A percentile compares a stretch with the other conserved stretches of the same genome.
phyloP scores from a whole-genome alignment of 1,284 basidiomycete genomes.

The Ustilago tritici region DNA sequence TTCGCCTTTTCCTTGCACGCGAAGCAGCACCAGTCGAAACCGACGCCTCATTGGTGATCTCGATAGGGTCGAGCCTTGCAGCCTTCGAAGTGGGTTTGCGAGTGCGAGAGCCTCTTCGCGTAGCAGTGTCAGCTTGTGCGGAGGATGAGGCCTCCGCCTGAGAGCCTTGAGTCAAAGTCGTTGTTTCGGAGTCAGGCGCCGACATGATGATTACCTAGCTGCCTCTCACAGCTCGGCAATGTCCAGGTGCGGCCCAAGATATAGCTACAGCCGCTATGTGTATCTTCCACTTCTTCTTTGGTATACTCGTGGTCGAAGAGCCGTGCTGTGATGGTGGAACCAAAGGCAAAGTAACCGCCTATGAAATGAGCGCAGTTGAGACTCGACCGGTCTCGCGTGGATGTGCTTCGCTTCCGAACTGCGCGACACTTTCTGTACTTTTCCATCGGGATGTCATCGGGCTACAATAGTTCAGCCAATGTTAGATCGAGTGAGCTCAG shows the following conservation, averaged over 20 bases:
- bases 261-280: neutral
- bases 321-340: conserved; percentile 17
- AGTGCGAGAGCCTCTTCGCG: conserved; percentile 32
- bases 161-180: neutral
- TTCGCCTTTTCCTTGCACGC: conserved; percentile 27
- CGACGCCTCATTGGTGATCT: conserved; percentile 11
- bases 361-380: neutral
- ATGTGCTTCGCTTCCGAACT: conserved; percentile 4
- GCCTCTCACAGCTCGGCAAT: conserved; percentile 5
- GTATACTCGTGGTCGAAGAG: neutral
- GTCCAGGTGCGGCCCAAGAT: conserved; percentile 11
- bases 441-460: conserved; percentile 11
- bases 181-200: conserved; percentile 12
- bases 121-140: conserved; percentile 6
- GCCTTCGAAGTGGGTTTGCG: conserved; percentile 37
- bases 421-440: conserved; percentile 1
- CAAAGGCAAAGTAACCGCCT: neutral
- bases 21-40: neutral
- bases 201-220: conserved; percentile 15
- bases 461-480: neutral
- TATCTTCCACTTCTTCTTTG: neutral
- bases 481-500: conserved; percentile 30
- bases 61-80: conserved; percentile 27
- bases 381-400: neutral
- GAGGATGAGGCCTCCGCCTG: conserved; percentile 11